phyloP scores from a whole-genome alignment of 768 basidiomycete species.

The Hypholoma fasciculare region DNA sequence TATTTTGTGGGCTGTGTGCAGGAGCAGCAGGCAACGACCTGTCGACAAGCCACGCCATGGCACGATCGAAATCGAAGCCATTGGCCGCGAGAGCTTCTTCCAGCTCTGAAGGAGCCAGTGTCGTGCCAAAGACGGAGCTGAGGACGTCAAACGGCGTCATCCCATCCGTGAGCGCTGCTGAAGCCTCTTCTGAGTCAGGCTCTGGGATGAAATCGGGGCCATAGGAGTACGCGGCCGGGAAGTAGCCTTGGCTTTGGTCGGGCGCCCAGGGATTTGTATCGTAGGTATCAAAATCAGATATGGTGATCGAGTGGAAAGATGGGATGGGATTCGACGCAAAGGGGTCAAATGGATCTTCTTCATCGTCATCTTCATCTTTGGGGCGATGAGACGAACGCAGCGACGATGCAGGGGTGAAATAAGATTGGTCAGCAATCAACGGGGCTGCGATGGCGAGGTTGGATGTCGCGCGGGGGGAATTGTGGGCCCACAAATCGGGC shows the following conservation, averaged over 20 bases:
- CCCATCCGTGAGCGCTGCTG: slow-evolving; percentile 73
- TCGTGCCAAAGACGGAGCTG: slow-evolving; percentile 88
- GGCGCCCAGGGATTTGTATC: slow-evolving; percentile 35
- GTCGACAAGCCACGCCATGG: slow-evolving; percentile 94
- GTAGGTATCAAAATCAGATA: slow-evolving; percentile 58
- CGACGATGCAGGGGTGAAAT: slow-evolving; percentile 68
- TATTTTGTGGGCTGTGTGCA: slow-evolving; percentile 44
- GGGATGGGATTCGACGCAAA: slow-evolving; percentile 54
- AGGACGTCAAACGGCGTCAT: slow-evolving; percentile 99
- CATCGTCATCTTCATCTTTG: slow-evolving; percentile 45
- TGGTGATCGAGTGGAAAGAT: slow-evolving; percentile 62
- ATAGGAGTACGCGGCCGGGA: slow-evolving; percentile 23
- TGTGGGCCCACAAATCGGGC: slow-evolving; percentile 88
- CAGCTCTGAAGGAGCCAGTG: slow-evolving; percentile 85
- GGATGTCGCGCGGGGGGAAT: slow-evolving; percentile 65
- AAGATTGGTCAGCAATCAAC: slow-evolving; percentile 70
- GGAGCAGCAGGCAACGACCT: slow-evolving; percentile 49
- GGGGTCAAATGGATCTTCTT: slow-evolving; percentile 87
- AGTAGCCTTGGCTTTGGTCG: slow-evolving; percentile 37
- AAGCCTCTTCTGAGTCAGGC: slow-evolving; percentile 41
- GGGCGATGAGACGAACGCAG: slow-evolving; percentile 61
- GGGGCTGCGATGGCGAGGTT: slow-evolving; percentile 94
- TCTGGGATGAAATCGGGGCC: slow-evolving; percentile 21
- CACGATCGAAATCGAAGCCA: slow-evolving; percentile 92
- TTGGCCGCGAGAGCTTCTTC: slow-evolving; percentile 89